These are phyloP conservation scores for Trametes cingulata DNA, from an alignment of 768 basidiomycete species.

Conservation along the genomic window DNA sequence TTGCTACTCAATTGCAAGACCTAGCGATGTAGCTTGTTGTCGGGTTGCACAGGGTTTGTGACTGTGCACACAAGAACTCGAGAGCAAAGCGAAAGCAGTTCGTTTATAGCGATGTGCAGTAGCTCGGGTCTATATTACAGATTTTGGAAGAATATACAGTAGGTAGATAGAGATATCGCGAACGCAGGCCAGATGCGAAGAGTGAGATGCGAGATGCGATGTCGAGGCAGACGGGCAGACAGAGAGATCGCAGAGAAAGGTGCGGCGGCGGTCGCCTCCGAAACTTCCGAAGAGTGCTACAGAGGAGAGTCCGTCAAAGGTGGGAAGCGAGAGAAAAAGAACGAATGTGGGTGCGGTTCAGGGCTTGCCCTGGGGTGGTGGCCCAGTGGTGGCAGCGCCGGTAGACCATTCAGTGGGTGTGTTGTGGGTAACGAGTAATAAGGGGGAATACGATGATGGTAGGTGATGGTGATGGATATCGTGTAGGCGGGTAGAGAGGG, in stretches of 20 bases:
- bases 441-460: not conserved
- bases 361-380: too few species aligned
- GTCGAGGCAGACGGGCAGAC: not conserved
- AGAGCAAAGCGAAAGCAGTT: not conserved
- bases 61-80: too few species aligned
- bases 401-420: not conserved
- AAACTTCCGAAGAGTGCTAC: not conserved
- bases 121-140: slow-evolving; percentile 4
- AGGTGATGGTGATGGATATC: not conserved
- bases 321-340: not conserved
- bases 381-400: not conserved
- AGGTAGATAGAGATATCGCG: not conserved
- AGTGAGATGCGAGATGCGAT: not conserved
- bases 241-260: not conserved
- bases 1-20: too few species aligned
- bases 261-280: too few species aligned
- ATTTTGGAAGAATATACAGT: not conserved
- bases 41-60: too few species aligned
- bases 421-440: too few species aligned
- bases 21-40: too few species aligned
- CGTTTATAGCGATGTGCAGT: not conserved
- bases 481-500: not conserved
- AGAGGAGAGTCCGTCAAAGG: not conserved
- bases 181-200: too few species aligned
- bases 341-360: slow-evolving; percentile 6